phyloP scores from a whole-genome alignment of 768 basidiomycete species.

The Solioccasus polychromus region DNA sequence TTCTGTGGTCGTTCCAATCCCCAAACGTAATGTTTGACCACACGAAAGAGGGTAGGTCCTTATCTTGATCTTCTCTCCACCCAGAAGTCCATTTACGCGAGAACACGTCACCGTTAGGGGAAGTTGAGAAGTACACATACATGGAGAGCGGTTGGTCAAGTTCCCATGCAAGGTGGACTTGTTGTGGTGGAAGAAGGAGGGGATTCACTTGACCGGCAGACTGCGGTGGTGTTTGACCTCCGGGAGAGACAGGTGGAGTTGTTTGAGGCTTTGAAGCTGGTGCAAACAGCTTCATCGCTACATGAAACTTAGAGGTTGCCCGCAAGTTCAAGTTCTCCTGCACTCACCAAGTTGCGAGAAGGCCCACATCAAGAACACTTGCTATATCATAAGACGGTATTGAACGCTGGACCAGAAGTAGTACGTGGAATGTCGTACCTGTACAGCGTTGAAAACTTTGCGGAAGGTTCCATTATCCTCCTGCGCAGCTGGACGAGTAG shows the following conservation, averaged over 20 bases:
- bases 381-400: constrained; percentile 38
- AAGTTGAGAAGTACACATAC: constrained; percentile 72
- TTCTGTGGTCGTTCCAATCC: constrained; percentile 63
- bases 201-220: constrained; percentile 40
- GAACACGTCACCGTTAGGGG: constrained; percentile 60
- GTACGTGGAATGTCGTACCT: constrained; percentile 35
- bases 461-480: constrained; percentile 36
- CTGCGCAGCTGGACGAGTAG: constrained; percentile 15
- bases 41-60: constrained; percentile 60
- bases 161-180: constrained; percentile 57
- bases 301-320: neutral
- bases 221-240: constrained; percentile 9
- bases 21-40: constrained; percentile 82
- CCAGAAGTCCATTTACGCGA: constrained; percentile 48
- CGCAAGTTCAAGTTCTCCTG: neutral
- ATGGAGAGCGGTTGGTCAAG: constrained; percentile 61
- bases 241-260: constrained; percentile 28
- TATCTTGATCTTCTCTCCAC: constrained; percentile 46
- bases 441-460: constrained; percentile 38
- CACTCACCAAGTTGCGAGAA: constrained; percentile 61
- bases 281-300: constrained; percentile 46
- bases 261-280: constrained; percentile 33
- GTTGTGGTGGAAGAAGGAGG: constrained; percentile 49
- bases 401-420: constrained; percentile 1
- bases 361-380: constrained; percentile 66